A percentile compares a stretch with the other conserved stretches of the same genome.
Evolutionary conservation across 106 monocot genomes (phyloP).

Genomic region (Ottelia alismoides): DNA sequence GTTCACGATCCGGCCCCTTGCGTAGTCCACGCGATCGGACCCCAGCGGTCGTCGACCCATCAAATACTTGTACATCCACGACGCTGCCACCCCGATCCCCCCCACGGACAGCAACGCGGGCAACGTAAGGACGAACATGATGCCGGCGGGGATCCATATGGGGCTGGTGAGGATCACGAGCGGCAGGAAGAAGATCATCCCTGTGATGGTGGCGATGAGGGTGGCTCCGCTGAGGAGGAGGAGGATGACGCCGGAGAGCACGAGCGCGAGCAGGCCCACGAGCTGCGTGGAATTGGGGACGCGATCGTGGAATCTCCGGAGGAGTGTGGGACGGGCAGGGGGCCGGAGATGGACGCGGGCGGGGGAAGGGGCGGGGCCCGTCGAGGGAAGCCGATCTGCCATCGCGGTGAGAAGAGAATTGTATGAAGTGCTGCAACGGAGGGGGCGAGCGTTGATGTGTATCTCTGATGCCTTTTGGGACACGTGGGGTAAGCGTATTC

Average conservation of each 20-base stretch:
- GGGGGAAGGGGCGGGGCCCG: not conserved
- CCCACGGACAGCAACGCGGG: slow-evolving; percentile 24
- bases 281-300: slow-evolving; percentile 43
- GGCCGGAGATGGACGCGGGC: not conserved
- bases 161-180: slow-evolving; percentile 45
- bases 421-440: too few species aligned
- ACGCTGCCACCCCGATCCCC: too few species aligned
- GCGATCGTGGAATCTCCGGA: slow-evolving; percentile 29
- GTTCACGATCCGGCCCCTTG: slow-evolving; percentile 51
- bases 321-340: slow-evolving; percentile 9
- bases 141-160: slow-evolving; percentile 48
- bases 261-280: slow-evolving; percentile 53
- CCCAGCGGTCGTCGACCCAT: slow-evolving; percentile 50
- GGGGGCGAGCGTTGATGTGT: too few species aligned
- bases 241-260: slow-evolving; percentile 43
- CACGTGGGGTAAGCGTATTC: too few species aligned
- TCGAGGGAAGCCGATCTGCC: too few species aligned
- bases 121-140: slow-evolving; percentile 15
- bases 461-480: too few species aligned
- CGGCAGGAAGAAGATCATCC: slow-evolving; percentile 31
- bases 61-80: slow-evolving; percentile 66
- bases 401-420: too few species aligned
- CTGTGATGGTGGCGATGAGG: slow-evolving; percentile 23
- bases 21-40: slow-evolving; percentile 41
- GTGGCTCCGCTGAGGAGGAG: slow-evolving; percentile 49